Base-by-base conservation (phyloP, 2,329 filamentous ascomycete species). In the Phaeomoniella chlamydospora region DNA sequence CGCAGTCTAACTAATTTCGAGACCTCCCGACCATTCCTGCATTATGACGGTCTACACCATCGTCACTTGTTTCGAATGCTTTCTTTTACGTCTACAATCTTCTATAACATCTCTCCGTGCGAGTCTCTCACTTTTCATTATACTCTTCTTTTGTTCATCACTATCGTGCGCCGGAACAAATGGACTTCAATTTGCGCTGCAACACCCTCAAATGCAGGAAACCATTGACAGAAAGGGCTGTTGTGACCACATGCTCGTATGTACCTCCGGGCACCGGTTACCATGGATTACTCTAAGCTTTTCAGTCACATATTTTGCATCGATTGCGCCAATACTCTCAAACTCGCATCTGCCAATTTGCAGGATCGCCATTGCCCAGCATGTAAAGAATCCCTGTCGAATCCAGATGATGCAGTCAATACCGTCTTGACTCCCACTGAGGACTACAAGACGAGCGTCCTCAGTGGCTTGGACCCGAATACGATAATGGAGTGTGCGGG, bases 231-330 rank as follows among this genome's bases (percentile, higher is more conserved):
- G 74, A 81, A 29, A 68, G 70, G 42, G 87, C 85, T 9, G 68
- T 94, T 1, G 84, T 94, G 19, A 94, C 87, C 3, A 90, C 82
- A 11, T 96, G 87, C 72, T 85, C 80, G 84, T 82, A 53, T 46
- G 63, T 54, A 14, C 17, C 22, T 15, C 19, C 16, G 16, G 45
- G 22, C 18, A 31, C 13, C 22, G 5, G 3, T 5, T n/a, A n/a
- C n/a, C n/a, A n/a, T 16, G 12, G 12, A 6, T 33, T 15, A 19
- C 5, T 44, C 48, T 29, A 49, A 18, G 10, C 19, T 5, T 22
- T 4, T 33, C 37, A 86, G 86, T 42, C 88, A 94, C 56, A 78
- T 92, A 30, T 92, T 93, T 58, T 94, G 88, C 52, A 57, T 76
- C 2, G 63, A 72, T 13, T 96, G 88, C 49, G 78, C 81, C 16